Conservation (phyloP, 192 early-diverging fungal genomes). For the Spizellomyces sp. region DNA sequence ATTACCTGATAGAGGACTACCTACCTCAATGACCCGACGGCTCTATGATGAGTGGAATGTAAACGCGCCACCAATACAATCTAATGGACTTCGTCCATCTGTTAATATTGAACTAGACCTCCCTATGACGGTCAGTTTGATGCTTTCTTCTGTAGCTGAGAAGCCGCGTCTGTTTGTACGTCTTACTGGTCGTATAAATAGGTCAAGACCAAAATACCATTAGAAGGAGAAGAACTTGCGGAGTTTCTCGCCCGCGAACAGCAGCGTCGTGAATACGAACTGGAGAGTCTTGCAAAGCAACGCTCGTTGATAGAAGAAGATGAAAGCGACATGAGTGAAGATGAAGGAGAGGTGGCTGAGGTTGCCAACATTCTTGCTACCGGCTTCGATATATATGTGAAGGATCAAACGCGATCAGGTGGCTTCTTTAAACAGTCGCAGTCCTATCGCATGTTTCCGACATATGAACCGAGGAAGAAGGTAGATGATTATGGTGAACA, state of each 20-base stretch:
- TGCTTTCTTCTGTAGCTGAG: no score
- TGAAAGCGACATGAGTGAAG: conserved; percentile 66
- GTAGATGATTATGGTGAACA: conserved; percentile 94
- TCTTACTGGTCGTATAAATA: conserved; percentile 3
- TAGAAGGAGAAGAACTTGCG: conserved; percentile 86
- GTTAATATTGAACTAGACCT: conserved; percentile 40
- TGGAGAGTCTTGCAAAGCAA: conserved; percentile 52
- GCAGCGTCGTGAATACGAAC: conserved; percentile 71
- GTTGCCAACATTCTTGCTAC: conserved; percentile 48
- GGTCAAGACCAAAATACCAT: conserved; percentile 62
- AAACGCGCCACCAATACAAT: conserved; percentile 15
- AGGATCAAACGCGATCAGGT: conserved; percentile 70
- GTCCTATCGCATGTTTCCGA: conserved; percentile 82
- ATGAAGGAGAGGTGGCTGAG: conserved; percentile 48
- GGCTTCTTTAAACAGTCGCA: conserved; percentile 82
- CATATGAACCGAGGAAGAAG: conserved; percentile 74
- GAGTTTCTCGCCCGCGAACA: conserved; percentile 66
- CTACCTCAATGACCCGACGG: conserved; percentile 65
- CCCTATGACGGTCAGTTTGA: conserved; percentile 21
- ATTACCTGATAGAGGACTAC: conserved; percentile 76
- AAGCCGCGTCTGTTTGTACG: not conserved
- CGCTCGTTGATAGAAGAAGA: conserved; percentile 69
- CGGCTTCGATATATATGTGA: conserved; percentile 84
- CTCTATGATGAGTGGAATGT: conserved; percentile 69
- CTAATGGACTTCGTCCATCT: conserved; percentile 19